Evolutionary conservation across 208 protist species (phyloP).

Genomic region (Histomonas meleagridis): DNA sequence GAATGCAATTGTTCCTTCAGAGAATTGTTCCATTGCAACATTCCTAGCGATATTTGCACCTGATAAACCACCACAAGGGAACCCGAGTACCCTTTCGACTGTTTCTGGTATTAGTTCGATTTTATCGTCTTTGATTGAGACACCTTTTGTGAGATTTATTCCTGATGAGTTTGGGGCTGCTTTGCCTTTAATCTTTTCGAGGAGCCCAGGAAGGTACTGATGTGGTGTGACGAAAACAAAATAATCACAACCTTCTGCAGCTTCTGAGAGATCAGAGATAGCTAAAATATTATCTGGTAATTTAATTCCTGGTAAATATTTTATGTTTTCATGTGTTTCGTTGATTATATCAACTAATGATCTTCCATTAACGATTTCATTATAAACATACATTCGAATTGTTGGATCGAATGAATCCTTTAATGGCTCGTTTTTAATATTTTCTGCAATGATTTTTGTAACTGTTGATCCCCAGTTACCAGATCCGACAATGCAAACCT

Average conservation of each 20-base stretch:
- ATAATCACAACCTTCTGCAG: conserved; percentile 32
- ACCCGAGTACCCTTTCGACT: neutral
- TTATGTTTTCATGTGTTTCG: conserved; percentile 46
- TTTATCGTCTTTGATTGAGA: neutral
- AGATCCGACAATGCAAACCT: neutral
- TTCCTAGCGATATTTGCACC: conserved; percentile 47
- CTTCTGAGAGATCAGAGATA: neutral
- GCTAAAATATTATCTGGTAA: conserved; percentile 43
- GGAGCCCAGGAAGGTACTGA: conserved; percentile 37
- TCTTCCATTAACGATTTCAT: conserved; percentile 48
- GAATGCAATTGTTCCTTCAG: neutral
- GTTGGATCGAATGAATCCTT: neutral
- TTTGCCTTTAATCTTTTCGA: neutral
- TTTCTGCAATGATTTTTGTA: neutral
- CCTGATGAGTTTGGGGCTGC: neutral
- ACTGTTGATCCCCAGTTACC: neutral
- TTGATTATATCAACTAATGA: conserved; percentile 49
- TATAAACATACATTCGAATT: conserved; percentile 42
- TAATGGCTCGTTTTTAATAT: neutral
- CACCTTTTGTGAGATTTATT: neutral
- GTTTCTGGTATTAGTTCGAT: conserved; percentile 41
- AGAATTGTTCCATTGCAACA: conserved; percentile 33
- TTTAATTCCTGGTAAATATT: conserved; percentile 46
- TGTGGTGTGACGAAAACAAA: conserved; percentile 43
- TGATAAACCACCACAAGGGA: conserved; percentile 36